Evolutionary conservation across 2,329 filamentous ascomycete species (phyloP), one percentile per base, ranked within the genome.

Genomic region (Teratosphaeria pseudoeucalypti): DNA sequence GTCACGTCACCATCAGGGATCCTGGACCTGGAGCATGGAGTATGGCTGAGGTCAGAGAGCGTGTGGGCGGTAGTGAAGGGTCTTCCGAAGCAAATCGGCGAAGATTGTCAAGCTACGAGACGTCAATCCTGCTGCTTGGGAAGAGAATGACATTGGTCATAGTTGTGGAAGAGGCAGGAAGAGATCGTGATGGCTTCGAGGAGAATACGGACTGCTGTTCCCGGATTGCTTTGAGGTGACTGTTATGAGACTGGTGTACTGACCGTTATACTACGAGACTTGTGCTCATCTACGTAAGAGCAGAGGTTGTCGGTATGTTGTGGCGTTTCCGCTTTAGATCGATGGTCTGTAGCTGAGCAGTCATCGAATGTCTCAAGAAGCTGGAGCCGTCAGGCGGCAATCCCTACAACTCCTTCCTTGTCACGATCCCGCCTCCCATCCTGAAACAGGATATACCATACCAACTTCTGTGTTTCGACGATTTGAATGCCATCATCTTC

Each of bases 21-120:
- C 64, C 65, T 19, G 69, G 70, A 1, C 66, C 67, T 0, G 70
- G 69, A 4, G 62, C 64, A 11, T 72, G 67, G 66, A 62, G 55
- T 12, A 64, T 67, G 63, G 58, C 62, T 27, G 62, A 64, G 12
- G 23, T 23, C 23, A 23, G 23, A 23, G 23, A 23, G 23, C 23
- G 23, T 23, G 23, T 23, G 23, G 23, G 23, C 23, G 23, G 23
- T 23, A 23, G 23, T 23, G 23, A 23, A 2, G 23, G 23, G 23
- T 23, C 23, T 23, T 2, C 23, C 23, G 23, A 23, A 23, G 23
- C 23, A 23, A 23, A 23, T 23, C 23, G 23, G 23, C 23, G 23
- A 23, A 23, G 23, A 23, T 23, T 23, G 23, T 23, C 23, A 23
- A 23, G 23, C 23, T 58, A 52, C 62, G 59, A 47, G 66, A 70